phyloP scores from a whole-genome alignment of 1,284 basidiomycete genomes.

The Apiotrichum montevideense region DNA sequence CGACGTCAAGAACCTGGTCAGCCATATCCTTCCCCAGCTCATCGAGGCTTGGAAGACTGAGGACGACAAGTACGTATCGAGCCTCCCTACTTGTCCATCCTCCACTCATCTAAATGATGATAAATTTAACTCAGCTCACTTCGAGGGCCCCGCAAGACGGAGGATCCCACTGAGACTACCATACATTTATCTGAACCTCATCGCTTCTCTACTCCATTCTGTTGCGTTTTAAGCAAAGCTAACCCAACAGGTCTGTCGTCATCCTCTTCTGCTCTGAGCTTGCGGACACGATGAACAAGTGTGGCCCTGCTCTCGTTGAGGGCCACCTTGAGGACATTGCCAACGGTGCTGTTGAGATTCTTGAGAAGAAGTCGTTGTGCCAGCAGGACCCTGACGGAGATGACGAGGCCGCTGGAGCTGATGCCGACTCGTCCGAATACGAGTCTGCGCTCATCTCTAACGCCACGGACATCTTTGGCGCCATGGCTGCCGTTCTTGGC shows the following conservation, averaged over 20 bases:
- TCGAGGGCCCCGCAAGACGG: slow-evolving; percentile 52
- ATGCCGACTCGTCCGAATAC: slow-evolving; percentile 77
- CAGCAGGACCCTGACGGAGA: slow-evolving; percentile 96
- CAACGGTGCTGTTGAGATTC: slow-evolving; percentile 69
- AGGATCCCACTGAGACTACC: slow-evolving; percentile 57
- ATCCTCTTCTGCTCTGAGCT: slow-evolving; percentile 78
- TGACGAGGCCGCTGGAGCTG: slow-evolving; percentile 67
- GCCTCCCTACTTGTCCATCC: slow-evolving; percentile 5
- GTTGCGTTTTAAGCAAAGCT: slow-evolving; percentile 3
- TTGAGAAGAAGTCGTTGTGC: slow-evolving; percentile 88
- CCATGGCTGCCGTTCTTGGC: slow-evolving; percentile 80
- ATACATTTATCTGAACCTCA: slow-evolving; percentile 35
- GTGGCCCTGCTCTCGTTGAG: slow-evolving; percentile 78
- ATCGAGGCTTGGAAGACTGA: slow-evolving; percentile 89
- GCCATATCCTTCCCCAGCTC: slow-evolving; percentile 67
- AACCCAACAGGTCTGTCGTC: slow-evolving; percentile 65
- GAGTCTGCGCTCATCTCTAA: slow-evolving; percentile 92
- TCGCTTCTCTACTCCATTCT: not conserved
- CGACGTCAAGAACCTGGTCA: slow-evolving; percentile 75
- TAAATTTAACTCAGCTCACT: slow-evolving; percentile 76
- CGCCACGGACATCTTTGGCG: slow-evolving; percentile 88
- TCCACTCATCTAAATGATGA: slow-evolving; percentile 53
- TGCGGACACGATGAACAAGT: slow-evolving; percentile 82
- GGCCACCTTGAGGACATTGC: slow-evolving; percentile 67
- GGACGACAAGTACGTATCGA: slow-evolving; percentile 85